Percentiles rank a stretch among this genome's conserved stretches.
These are phyloP conservation scores for Cyclotella kingstonii DNA, from an alignment of 108 stramenopile genomes.

Conservation along the genomic window DNA sequence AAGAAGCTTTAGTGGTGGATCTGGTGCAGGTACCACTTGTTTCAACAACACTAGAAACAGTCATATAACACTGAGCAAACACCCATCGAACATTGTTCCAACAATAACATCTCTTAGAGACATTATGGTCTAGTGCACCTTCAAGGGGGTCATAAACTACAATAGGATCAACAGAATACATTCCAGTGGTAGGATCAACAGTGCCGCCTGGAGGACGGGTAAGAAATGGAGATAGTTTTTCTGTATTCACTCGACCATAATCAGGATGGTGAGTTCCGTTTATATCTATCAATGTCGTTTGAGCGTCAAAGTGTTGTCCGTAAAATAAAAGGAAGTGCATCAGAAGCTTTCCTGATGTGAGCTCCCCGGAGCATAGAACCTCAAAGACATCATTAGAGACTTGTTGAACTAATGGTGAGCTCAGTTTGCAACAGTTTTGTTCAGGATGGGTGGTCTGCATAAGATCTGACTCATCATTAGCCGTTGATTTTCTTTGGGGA, in stretches of 20 bases:
- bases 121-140: constrained; percentile 76
- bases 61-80: constrained; percentile 84
- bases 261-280: constrained; percentile 54
- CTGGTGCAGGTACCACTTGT: constrained; percentile 37
- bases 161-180: constrained; percentile 83
- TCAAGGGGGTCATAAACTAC: constrained; percentile 86
- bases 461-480: too few relatives aligned
- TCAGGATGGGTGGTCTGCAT: constrained; percentile 26
- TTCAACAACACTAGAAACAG: constrained; percentile 75
- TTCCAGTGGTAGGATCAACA: constrained; percentile 79
- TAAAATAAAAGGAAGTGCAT: constrained; percentile 87
- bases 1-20: constrained; percentile 2
- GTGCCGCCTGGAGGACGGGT: constrained; percentile 58
- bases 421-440: constrained; percentile 12
- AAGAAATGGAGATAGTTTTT: constrained; percentile 60
- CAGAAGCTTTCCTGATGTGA: constrained; percentile 78
- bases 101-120: constrained; percentile 78
- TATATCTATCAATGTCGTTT: constrained; percentile 72
- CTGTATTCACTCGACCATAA: constrained; percentile 42
- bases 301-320: constrained; percentile 84
- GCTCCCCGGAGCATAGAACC: constrained; percentile 81
- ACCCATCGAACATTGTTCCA: constrained; percentile 82
- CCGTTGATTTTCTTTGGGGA: constrained; percentile 22
- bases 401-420: constrained; percentile 57
- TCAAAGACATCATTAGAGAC: constrained; percentile 85